A percentile compares a stretch with the other conserved stretches of the same genome.
Conservation (phyloP, 2,329 filamentous ascomycete genomes). For the Xylariales sp. region DNA sequence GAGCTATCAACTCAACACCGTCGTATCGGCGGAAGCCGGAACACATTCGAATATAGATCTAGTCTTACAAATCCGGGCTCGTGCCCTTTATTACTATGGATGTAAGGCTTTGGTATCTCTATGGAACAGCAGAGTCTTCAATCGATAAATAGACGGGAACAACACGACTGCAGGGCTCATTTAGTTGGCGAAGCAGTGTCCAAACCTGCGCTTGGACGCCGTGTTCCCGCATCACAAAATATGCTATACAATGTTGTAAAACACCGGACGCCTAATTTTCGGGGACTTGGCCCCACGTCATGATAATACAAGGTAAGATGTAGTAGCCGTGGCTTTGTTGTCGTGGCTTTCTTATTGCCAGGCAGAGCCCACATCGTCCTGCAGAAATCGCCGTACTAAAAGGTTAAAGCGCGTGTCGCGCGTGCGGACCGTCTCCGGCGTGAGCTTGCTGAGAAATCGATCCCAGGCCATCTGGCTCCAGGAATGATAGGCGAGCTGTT, state of each 20-base stretch:
- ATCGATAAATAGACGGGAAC: not conserved
- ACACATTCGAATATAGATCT: not conserved
- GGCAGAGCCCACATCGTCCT: slow-evolving; percentile 43
- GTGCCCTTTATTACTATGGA: slow-evolving; percentile 15
- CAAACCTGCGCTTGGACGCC: slow-evolving; percentile 20
- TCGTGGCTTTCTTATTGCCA: slow-evolving; percentile 13
- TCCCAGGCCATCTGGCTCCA: slow-evolving; percentile 55
- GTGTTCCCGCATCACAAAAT: not conserved
- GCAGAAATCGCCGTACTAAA: slow-evolving; percentile 49
- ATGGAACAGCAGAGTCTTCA: not conserved
- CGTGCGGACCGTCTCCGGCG: slow-evolving; percentile 48
- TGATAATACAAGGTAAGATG: slow-evolving; percentile 14
- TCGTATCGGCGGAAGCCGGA: not conserved
- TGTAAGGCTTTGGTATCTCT: slow-evolving; percentile 14
- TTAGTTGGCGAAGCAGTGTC: slow-evolving; percentile 6
- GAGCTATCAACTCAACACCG: not conserved
- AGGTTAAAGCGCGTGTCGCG: slow-evolving; percentile 54
- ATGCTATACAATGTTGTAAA: slow-evolving; percentile 24
- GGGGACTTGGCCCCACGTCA: not conserved
- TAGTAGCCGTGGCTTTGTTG: not conserved
- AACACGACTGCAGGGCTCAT: not conserved
- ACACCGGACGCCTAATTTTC: slow-evolving; percentile 22
- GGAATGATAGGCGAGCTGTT: slow-evolving; percentile 54
- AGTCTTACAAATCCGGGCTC: not conserved
- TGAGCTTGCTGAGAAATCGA: slow-evolving; percentile 50